These are phyloP conservation scores for Prunus mume DNA, from an alignment of 306 rosid genomes.

Conservation along the genomic window DNA sequence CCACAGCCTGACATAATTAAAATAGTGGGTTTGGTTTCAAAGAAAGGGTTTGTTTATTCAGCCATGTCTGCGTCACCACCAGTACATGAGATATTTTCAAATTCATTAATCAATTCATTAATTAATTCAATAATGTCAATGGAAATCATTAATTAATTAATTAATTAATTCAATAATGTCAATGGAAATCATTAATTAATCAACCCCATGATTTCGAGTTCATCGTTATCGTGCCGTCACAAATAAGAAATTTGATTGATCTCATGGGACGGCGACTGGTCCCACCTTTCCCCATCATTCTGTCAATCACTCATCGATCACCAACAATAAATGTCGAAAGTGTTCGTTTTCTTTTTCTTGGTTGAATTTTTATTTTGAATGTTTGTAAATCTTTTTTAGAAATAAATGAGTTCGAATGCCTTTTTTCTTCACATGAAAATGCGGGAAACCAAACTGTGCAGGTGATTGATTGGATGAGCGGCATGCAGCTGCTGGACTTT, in stretches of 20 bases:
- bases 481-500: too few relatives aligned
- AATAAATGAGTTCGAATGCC: too few relatives aligned
- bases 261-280: constrained; percentile 45
- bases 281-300: constrained; percentile 26
- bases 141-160: not conserved
- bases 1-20: not conserved
- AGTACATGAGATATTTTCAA: not conserved
- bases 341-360: not conserved
- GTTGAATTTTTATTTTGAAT: not conserved
- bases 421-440: too few relatives aligned
- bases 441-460: not conserved
- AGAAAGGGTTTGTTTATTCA: not conserved
- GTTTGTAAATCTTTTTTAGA: too few relatives aligned
- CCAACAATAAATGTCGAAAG: constrained; percentile 12
- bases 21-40: not conserved
- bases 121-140: not conserved
- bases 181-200: not conserved
- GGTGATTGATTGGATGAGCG: not conserved
- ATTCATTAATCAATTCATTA: too few relatives aligned
- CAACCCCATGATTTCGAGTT: not conserved
- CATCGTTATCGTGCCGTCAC: constrained; percentile 46
- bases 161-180: not conserved
- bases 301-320: not conserved
- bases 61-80: not conserved
- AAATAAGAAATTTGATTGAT: constrained; percentile 32